Conservation (phyloP, 768 basidiomycete species). For the Pisolithus tinctorius region DNA sequence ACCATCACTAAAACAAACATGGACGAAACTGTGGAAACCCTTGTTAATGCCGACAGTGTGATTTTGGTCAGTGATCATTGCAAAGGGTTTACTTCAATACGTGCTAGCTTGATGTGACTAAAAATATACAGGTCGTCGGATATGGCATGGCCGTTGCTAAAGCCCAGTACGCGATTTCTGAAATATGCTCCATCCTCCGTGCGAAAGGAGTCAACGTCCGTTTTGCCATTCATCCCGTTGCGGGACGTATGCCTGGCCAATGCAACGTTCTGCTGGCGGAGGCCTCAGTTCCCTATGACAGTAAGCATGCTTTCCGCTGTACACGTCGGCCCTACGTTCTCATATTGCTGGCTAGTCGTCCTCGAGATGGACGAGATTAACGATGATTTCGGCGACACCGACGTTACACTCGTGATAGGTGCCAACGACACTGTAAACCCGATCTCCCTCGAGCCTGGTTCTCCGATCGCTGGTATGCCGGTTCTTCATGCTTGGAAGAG, state of each 20-base stretch:
- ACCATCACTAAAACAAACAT: constrained; percentile 69
- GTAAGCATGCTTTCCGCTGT: constrained; percentile 28
- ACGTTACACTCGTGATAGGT: constrained; percentile 86
- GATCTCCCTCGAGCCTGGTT: constrained; percentile 80
- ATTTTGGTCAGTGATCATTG: constrained; percentile 48
- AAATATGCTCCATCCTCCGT: constrained; percentile 67
- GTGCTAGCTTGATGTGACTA: constrained; percentile 4
- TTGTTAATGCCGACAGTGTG: constrained; percentile 76
- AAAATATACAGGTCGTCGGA: constrained; percentile 53
- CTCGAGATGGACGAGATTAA: constrained; percentile 95
- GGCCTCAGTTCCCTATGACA: constrained; percentile 86
- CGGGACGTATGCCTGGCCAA: constrained; percentile 90
- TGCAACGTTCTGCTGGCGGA: constrained; percentile 90
- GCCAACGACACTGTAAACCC: constrained; percentile 93
- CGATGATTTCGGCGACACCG: constrained; percentile 83
- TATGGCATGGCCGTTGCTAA: constrained; percentile 94
- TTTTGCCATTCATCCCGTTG: constrained; percentile 87
- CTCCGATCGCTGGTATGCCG: constrained; percentile 88
- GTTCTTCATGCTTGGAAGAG: constrained; percentile 92
- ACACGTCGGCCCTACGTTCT: background rate
- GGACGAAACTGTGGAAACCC: constrained; percentile 75
- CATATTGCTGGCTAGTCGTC: constrained; percentile 47
- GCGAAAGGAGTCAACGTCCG: constrained; percentile 74
- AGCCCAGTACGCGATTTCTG: constrained; percentile 73
- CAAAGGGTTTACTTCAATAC: background rate